These are phyloP conservation scores for Pseudoscleropodium purum DNA, from an alignment of 225 moss, liverwort and hornwort species.

Conservation along the genomic window DNA sequence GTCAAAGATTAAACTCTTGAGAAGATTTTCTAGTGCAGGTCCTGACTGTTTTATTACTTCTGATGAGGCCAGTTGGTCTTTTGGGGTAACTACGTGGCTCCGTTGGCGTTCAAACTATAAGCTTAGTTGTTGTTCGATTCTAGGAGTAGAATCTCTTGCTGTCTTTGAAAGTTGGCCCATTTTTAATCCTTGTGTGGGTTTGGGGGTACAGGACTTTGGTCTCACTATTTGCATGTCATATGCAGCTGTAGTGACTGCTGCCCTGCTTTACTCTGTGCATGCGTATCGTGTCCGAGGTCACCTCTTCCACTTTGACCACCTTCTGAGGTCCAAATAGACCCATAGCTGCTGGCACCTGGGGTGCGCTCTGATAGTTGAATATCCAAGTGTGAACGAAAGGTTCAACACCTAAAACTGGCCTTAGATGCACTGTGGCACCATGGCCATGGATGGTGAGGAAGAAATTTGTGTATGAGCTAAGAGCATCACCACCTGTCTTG, in stretches of 20 bases:
- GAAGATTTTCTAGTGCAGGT: not conserved
- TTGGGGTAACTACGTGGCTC: no score
- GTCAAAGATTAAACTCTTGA: not conserved
- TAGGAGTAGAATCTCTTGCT: not conserved
- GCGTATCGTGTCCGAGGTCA: constrained; percentile 64
- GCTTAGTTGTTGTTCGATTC: not conserved
- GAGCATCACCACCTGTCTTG: no score
- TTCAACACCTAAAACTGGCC: not conserved
- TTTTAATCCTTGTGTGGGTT: not conserved
- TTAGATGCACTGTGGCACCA: not conserved
- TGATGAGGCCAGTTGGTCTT: no score
- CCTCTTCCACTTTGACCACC: constrained; percentile 62
- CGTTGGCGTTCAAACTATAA: not conserved
- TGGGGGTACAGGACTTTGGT: constrained; percentile 60
- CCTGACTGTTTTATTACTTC: not conserved
- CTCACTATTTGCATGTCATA: constrained; percentile 65
- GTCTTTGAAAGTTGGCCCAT: not conserved
- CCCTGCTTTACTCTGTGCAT: constrained; percentile 57
- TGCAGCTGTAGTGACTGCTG: constrained; percentile 53
- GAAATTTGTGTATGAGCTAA: no score
- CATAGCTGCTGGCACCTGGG: not conserved
- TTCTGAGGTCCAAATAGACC: constrained; percentile 20
- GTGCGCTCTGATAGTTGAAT: not conserved
- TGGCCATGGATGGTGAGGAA: no score
- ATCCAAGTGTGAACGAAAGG: not conserved